Base-by-base conservation (phyloP, 169 alveolate species). In the Cryptosporidium xiaoi region DNA sequence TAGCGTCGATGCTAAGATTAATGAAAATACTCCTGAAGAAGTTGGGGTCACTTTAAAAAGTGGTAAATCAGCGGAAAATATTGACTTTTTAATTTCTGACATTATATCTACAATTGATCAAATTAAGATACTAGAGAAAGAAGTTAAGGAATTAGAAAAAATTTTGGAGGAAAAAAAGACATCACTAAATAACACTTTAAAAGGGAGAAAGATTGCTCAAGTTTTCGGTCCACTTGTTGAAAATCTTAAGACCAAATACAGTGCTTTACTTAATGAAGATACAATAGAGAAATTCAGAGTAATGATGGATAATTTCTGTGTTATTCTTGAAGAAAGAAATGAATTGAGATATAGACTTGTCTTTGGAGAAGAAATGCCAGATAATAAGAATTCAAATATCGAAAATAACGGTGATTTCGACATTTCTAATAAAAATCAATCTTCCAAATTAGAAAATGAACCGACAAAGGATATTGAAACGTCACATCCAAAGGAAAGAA, bases 271-370 rank as follows among this genome's bases (percentile, higher is more conserved):
- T 27, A 55, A 34, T 34, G 83, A 69, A 53, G 83, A 51, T 3
- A 55, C 83, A 34, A 55, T 69, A 62, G 55, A 69, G 24, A 51
- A 44, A 33, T 69, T 69, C 18, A 65, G 51, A 55, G 64, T 51
- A 6, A 20, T 69, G 20, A 69, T 69, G 29, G 56, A 44, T n/a
- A 51, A 51, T 24, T 69, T 69, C 24, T 69, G 83, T 34, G 40
- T 29, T 34, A 31, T 51, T 18, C 55, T 69, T 27, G 83, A 69
- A 69, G 67, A 69, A 27, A 69, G 83, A 69, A 69, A 69, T 69
- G 83, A 69, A 53, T 33, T 69, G 24, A 51, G 83, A 69, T 69
- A 69, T 69, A 69, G 67, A 29, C 83, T 69, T 53, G 67, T 69
- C 48, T 62, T 36, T 55, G 83, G 83, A 20, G 67, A 53, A 53